Evolutionary conservation across 345 rosid genomes (phyloP).

Genomic region (Viola odorata): DNA sequence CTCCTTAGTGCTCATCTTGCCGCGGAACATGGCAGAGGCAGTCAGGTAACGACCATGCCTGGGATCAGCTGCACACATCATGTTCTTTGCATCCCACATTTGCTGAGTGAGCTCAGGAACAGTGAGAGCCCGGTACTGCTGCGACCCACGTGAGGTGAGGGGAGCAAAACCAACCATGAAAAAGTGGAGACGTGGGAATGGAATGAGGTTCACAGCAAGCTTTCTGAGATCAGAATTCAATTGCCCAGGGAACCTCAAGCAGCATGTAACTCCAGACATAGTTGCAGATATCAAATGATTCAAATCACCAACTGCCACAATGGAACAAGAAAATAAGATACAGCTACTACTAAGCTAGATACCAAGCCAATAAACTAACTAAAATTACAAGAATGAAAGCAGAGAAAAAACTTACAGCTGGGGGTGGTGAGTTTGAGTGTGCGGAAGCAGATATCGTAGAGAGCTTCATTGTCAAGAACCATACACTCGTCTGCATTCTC

Average conservation of each 20-base stretch:
- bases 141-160: conserved; percentile 26
- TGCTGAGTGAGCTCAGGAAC: conserved; percentile 29
- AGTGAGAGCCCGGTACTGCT: conserved; percentile 22
- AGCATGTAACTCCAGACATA: conserved; percentile 31
- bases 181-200: conserved; percentile 31
- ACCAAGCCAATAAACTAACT: background rate
- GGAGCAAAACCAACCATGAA: conserved; percentile 3
- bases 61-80: conserved; percentile 30
- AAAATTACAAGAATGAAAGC: background rate
- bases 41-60: conserved; percentile 24
- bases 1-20: no score
- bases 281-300: conserved; percentile 29
- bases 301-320: conserved; percentile 20
- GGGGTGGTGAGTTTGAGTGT: conserved; percentile 28
- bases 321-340: background rate
- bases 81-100: conserved; percentile 31
- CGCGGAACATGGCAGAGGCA: conserved; percentile 28
- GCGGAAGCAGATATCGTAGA: conserved; percentile 23
- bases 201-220: conserved; percentile 25
- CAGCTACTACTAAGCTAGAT: no score
- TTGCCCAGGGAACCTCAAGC: conserved; percentile 28
- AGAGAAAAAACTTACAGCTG: conserved; percentile 16
- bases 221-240: conserved; percentile 27
- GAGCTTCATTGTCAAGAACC: conserved; percentile 14
- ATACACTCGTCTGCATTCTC: conserved; percentile 29